Conservation (phyloP, 306 rosid species). For the Corylus americana region DNA sequence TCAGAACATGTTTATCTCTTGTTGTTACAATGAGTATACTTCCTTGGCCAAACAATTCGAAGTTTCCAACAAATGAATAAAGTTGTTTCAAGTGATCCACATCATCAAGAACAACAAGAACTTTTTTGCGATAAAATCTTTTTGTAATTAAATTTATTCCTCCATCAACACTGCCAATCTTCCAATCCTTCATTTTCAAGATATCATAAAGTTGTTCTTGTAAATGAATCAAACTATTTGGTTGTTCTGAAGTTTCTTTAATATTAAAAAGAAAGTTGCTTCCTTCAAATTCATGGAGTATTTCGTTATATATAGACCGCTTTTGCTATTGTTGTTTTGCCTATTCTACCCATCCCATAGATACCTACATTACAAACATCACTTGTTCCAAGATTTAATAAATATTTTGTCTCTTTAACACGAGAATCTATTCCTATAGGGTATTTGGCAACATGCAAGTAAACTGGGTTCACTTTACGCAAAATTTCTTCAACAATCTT, state of each 20-base stretch:
- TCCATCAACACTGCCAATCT: background rate
- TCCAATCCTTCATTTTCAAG: background rate
- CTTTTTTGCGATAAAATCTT: background rate
- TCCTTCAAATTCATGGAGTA: too few species aligned
- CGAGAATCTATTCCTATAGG: background rate
- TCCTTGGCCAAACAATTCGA: conserved; percentile 20
- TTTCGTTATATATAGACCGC: too few species aligned
- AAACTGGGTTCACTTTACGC: background rate
- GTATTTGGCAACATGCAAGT: conserved; percentile 1
- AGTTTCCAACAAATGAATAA: background rate
- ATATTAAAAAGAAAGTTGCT: conserved; percentile 2
- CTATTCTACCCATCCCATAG: conserved; percentile 29
- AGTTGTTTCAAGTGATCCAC: conserved; percentile 5
- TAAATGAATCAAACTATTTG: background rate
- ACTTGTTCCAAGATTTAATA: background rate
- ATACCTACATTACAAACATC: conserved; percentile 1
- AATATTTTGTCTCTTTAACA: background rate
- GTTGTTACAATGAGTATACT: conserved; percentile 36
- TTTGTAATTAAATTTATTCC: conserved; percentile 7
- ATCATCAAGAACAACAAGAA: conserved; percentile 23
- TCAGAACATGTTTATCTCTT: conserved; percentile 17
- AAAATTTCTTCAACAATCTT: conserved; percentile 12
- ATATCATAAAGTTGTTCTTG: conserved; percentile 26
- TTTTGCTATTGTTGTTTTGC: background rate
- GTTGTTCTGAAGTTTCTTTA: background rate